Evolutionary conservation across 1,139 yeast species (phyloP), one percentile per base, ranked within the genome.

Genomic region (Suhomyces bolitotheri): DNA sequence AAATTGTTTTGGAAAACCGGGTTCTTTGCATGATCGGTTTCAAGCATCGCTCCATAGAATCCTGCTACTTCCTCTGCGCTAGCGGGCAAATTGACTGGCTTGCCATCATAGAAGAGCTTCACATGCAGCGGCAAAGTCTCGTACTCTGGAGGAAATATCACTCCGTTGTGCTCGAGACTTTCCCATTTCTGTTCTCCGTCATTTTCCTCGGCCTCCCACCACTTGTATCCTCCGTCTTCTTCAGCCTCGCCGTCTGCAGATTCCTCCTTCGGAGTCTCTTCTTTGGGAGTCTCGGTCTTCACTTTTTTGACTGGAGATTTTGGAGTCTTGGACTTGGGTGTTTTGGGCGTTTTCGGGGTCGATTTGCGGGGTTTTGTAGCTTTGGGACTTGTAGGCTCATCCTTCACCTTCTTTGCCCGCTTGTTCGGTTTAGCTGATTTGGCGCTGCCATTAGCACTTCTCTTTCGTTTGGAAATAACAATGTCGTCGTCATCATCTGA

Each of bases 31-130:
- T 90, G 97, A 48, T 89, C 97, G 0, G 94, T 76, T 49, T 86
- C 90, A 28, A 90, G 45, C 78, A 90, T 75, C 6, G 96, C 96
- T 12, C 85, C 97, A 59, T 73, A 92, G 55, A 89, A 90, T 0
- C 97, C 97, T 0, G 97, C 97, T 22, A 92, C 97, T 60, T 92
- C 97, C 60, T 92, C 98, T 2, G 97, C 97, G 38, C 74, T 86
- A 1, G 66, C 62, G 0, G 96, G 92, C 41, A 90, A 67, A 17
- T 65, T 66, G 1, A 90, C 88, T 0, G 92, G 84, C 45, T 76
- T 72, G 1, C 87, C 88, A 46, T 84, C 82, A 53, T 90, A 90
- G 43, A 77, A 72, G 39, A 92, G 56, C 53, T 84, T 86, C 30
- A 89, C 85, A 49, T 78, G 75, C n/a, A 78, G 66, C 0, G 97